Conservation (phyloP, 345 rosid genomes). For the Cochlearia excelsa region DNA sequence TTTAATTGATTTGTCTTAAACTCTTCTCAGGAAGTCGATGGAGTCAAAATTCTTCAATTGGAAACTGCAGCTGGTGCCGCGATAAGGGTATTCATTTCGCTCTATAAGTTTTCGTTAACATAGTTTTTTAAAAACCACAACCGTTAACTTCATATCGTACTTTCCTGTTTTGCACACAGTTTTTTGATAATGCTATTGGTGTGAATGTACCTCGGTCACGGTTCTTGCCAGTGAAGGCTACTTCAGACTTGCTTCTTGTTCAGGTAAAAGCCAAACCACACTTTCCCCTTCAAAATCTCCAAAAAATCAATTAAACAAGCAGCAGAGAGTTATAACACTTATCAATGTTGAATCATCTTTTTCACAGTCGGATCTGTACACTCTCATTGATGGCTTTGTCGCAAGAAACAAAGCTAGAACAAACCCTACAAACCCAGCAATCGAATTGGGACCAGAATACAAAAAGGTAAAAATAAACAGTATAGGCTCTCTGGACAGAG, state of each 20-base stretch:
- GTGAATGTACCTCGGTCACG: conserved; percentile 54
- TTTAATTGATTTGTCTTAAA: not conserved
- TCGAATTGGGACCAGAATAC: conserved; percentile 88
- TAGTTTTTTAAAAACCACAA: too few relatives aligned
- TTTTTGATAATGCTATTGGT: conserved; percentile 51
- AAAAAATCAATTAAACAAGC: conserved; percentile 40
- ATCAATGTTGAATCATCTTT: not conserved
- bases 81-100: conserved; percentile 51
- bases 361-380: conserved; percentile 82
- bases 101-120: too few relatives aligned
- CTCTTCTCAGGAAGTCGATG: conserved; percentile 72
- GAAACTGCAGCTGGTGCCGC: conserved; percentile 99
- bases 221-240: conserved; percentile 87
- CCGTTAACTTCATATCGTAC: not conserved
- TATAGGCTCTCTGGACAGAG: not conserved
- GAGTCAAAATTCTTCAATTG: conserved; percentile 87
- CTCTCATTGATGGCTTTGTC: conserved; percentile 64
- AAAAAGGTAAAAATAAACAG: conserved; percentile 53
- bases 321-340: conserved; percentile 11
- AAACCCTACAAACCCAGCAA: conserved; percentile 70
- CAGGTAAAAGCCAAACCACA: conserved; percentile 41
- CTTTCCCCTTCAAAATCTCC: conserved; percentile 34
- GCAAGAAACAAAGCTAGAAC: conserved; percentile 61
- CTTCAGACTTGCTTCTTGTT: conserved; percentile 88
- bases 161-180: conserved; percentile 38